Conservation (phyloP, 768 basidiomycete species). For the Rubroboletus satanas region DNA sequence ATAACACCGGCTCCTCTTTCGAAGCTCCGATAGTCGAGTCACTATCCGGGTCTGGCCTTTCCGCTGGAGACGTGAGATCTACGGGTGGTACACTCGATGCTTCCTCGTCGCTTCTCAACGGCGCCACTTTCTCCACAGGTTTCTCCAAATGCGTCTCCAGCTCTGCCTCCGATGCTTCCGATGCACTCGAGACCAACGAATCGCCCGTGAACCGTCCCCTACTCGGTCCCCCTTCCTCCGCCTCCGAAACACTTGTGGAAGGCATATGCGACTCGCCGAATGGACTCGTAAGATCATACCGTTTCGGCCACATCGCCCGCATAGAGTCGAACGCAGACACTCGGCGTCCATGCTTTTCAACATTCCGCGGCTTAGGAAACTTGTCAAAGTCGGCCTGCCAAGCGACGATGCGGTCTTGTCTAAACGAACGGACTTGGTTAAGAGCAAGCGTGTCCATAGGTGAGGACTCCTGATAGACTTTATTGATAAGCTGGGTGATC, state of each 20-base stretch:
- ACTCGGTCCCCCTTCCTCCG: conserved; percentile 53
- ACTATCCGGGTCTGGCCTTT: conserved; percentile 67
- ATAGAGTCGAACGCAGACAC: conserved; percentile 66
- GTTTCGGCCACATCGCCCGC: conserved; percentile 66
- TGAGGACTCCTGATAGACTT: conserved; percentile 73
- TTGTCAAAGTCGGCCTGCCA: conserved; percentile 94
- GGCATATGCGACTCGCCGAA: conserved; percentile 54
- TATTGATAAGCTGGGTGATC: conserved; percentile 67
- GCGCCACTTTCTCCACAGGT: conserved; percentile 15
- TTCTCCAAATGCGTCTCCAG: conserved; percentile 29
- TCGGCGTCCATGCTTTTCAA: conserved; percentile 50
- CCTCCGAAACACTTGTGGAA: conserved; percentile 69
- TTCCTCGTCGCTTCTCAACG: conserved; percentile 18
- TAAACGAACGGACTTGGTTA: conserved; percentile 77
- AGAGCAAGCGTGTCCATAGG: conserved; percentile 85
- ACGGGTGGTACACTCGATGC: conserved; percentile 3
- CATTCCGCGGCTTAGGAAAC: conserved; percentile 66
- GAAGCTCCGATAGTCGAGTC: conserved; percentile 79
- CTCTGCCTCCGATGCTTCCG: conserved; percentile 68
- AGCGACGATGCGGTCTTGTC: conserved; percentile 93
- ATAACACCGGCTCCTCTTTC: conserved; percentile 23
- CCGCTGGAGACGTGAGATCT: conserved; percentile 9
- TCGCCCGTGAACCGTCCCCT: conserved; percentile 51
- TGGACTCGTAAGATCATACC: conserved; percentile 50
- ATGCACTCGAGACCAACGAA: conserved; percentile 63